Evolutionary conservation across 176 grass and related monocot genomes (phyloP), one percentile per base, ranked within the genome.

Genomic region (Aechmea fasciata): DNA sequence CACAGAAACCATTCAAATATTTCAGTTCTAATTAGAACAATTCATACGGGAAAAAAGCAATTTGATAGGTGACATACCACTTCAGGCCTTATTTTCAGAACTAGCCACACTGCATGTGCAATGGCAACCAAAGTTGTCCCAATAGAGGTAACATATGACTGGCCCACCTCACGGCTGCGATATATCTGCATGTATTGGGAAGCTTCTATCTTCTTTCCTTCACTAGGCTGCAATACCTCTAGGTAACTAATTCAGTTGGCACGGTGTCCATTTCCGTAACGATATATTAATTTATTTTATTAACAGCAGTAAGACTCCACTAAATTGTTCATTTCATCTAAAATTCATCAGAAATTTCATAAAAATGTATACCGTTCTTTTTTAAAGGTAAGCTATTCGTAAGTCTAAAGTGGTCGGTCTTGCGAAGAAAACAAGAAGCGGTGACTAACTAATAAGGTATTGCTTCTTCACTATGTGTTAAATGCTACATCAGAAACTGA

Each of bases 161-260:
- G 94, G 11, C 89, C 94, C 28, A 97, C 94, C 87, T 97, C 94
- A 73, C 94, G 89, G 57, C 89, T 97, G 62, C 94, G 79, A 52
- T 93, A 93, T 77, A 97, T 81, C 85, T 97, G 84, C 74, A 90
- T 68, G 66, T 92, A 93, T n/a, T 88, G 52, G 25, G 81, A 66
- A 67, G 79, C 65, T 65, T 67, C 57, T 41, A 63, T 68, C 68
- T 59, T 76, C 68, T 71, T 77, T 70, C 47, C 50, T 69, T 69
- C 49, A 69, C 54, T 81, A 18, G 61, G 62, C 85, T 96, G 79
- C 69, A 75, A 88, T 26, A 57, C 3, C 15, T 9, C 55, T 18
- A 61, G 1, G 55, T 10, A 18, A 18, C 3, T 57, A 15, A 8
- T 57, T 57, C 52, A 57, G 52, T 15, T 57, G n/a, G 14, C 11